These are phyloP conservation scores for Mycosphaerella sp. DNA, from an alignment of 2,329 filamentous ascomycete species.

Conservation along the genomic window DNA sequence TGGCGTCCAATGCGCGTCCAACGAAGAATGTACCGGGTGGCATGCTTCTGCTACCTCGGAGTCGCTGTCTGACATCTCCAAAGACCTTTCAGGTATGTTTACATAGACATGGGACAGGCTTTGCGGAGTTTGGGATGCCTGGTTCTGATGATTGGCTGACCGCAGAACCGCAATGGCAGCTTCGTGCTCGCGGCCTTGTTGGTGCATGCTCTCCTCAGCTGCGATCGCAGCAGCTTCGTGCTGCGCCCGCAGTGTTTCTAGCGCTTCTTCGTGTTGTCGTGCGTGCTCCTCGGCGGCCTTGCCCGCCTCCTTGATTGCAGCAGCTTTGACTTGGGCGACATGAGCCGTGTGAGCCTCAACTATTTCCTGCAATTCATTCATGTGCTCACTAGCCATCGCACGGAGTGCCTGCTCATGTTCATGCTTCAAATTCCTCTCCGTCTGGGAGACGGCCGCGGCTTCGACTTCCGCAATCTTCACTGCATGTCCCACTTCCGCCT, in stretches of 20 bases:
- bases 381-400: slow-evolving; percentile 15
- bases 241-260: slow-evolving; percentile 7
- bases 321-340: slow-evolving; percentile 19
- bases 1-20: slow-evolving; percentile 13
- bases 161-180: slow-evolving; percentile 11
- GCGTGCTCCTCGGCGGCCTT: slow-evolving; percentile 14
- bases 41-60: slow-evolving; percentile 14
- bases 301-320: slow-evolving; percentile 15
- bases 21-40: slow-evolving; percentile 12
- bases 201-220: too few relatives aligned
- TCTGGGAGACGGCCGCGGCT: slow-evolving; percentile 6
- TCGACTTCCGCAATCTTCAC: slow-evolving; percentile 12
- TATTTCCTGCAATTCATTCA: slow-evolving; percentile 15
- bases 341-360: slow-evolving; percentile 14
- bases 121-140: background rate
- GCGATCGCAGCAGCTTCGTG: slow-evolving; percentile 12
- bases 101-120: slow-evolving; percentile 20
- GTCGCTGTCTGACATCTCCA: slow-evolving; percentile 8
- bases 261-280: slow-evolving; percentile 7
- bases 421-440: slow-evolving; percentile 6
- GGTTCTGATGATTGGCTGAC: background rate
- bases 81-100: slow-evolving; percentile 7
- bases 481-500: slow-evolving; percentile 9
- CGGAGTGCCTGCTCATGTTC: slow-evolving; percentile 13
- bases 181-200: too few relatives aligned